phyloP scores from a whole-genome alignment of 768 basidiomycete genomes.

The Lenzites betulinus region DNA sequence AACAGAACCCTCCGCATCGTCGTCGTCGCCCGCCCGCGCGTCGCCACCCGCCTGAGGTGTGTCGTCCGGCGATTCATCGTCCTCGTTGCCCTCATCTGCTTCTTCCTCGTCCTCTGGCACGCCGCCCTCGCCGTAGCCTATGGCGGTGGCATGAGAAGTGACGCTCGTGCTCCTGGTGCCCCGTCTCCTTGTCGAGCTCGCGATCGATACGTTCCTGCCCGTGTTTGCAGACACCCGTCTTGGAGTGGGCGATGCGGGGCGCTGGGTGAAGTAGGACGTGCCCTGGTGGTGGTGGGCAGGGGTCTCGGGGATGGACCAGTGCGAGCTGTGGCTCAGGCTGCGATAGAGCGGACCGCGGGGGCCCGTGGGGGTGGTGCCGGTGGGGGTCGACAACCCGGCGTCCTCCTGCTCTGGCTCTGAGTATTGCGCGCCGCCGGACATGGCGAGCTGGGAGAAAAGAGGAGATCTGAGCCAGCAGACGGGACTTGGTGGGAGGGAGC shows the following conservation, averaged over 20 bases:
- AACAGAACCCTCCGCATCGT: constrained; percentile 41
- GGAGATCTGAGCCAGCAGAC: constrained; percentile 21
- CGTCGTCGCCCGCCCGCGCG: constrained; percentile 37
- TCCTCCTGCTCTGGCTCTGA: constrained; percentile 19
- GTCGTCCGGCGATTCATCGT: constrained; percentile 37
- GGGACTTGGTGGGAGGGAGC: constrained; percentile 5
- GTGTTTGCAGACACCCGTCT: constrained; percentile 36
- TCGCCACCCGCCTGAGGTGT: constrained; percentile 32
- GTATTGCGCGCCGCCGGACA: constrained; percentile 18
- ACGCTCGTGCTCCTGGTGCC: constrained; percentile 60
- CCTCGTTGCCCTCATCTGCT: constrained; percentile 32
- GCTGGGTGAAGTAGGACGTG: constrained; percentile 61
- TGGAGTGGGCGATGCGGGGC: constrained; percentile 48
- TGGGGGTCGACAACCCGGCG: constrained; percentile 11
- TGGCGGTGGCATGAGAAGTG: constrained; percentile 51
- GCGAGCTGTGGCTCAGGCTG: constrained; percentile 51
- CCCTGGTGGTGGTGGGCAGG: constrained; percentile 69
- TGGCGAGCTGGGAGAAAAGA: not conserved
- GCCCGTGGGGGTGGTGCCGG: constrained; percentile 18
- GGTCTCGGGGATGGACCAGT: constrained; percentile 57
- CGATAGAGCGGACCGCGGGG: constrained; percentile 28
- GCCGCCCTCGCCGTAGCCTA: constrained; percentile 48
- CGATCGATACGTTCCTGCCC: constrained; percentile 51
- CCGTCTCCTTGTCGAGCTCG: constrained; percentile 49
- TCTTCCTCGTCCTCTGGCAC: constrained; percentile 55